phyloP scores from a whole-genome alignment of 148 eudicot species.

The Diospyros kaki region DNA sequence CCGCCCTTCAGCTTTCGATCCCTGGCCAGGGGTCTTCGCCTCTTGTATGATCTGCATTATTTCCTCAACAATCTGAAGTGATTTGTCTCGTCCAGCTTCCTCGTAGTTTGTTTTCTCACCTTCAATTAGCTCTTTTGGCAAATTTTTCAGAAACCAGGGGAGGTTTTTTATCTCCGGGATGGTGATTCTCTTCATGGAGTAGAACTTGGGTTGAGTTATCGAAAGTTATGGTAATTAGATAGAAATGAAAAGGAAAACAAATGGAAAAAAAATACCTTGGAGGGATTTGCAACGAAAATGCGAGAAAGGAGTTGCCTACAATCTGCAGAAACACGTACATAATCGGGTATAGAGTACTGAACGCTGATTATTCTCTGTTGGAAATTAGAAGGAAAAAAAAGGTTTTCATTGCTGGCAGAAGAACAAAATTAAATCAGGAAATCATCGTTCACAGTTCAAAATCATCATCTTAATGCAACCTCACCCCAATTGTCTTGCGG shows the following conservation, averaged over 20 bases:
- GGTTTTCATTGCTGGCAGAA: neutral
- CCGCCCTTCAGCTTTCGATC: conserved; percentile 21
- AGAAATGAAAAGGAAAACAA: neutral
- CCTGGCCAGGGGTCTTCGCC: conserved; percentile 54
- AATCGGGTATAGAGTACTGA: conserved; percentile 83
- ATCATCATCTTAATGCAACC: conserved; percentile 5
- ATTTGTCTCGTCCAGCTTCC: conserved; percentile 15
- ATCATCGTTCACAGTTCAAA: neutral
- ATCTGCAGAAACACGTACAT: conserved; percentile 74
- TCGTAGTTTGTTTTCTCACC: conserved; percentile 42
- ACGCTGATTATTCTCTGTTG: conserved; percentile 77
- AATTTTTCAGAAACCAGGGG: conserved; percentile 75
- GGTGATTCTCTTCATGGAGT: conserved; percentile 58
- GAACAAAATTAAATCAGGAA: neutral
- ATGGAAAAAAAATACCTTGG: conserved; percentile 43
- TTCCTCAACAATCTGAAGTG: conserved; percentile 60
- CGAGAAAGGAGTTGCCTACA: conserved; percentile 82
- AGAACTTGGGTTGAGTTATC: neutral
- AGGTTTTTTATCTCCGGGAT: conserved; percentile 75
- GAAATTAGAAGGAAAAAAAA: neutral
- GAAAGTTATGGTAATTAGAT: neutral
- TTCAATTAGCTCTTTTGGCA: conserved; percentile 51
- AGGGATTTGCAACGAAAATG: conserved; percentile 71
- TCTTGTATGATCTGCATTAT: conserved; percentile 58
- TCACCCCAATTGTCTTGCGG: conserved; percentile 75